Base-by-base conservation (phyloP, 805 yeast species). In the Jamesozyma hellenica region DNA sequence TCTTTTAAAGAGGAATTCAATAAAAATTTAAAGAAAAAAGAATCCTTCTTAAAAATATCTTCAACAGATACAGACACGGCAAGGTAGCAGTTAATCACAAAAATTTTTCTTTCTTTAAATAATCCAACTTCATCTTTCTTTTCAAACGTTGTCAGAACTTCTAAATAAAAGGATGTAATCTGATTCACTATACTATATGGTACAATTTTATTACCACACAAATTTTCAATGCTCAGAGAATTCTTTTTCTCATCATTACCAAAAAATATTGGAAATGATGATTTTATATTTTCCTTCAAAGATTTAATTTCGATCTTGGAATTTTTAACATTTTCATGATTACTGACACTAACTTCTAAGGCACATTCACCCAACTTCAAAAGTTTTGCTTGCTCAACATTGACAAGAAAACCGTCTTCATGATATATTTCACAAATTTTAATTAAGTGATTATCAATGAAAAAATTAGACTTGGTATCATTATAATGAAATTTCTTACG, bases 61-160 rank as follows among this genome's bases (percentile, higher is more conserved):
- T 58, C 63, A 7, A 58, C 60, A 6, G 62, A 53, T 8, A 60
- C 61, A 9, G 58, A 53, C 1, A 60, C 39, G 3, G 61, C 60
- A 9, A 58, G 42, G 31, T 45, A 43, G 28, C 55, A 48, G 17
- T 48, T 41, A 6, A 55, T 41, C 6, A 32, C 23, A 5, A 46
- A 29, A 4, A 30, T 14, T 25, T 45, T 45, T 4, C 32, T 28
- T 28, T 55, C 60, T 16, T 44, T 47, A 38, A 40, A 55, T 8
- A 19, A 26, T 4, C 16, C 38, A 4, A 40, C 38, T n/a, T 39
- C 35, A 5, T 30, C 43, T 2, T 16, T 29, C 14, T 30, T 40
- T 14, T 32, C 37, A 34, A 53, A 59, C 1, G 42, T 35, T 6
- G 48, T 27, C 9, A 34, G 39, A 5, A 46, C 42, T 28, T 38